Base-by-base conservation (phyloP, 768 basidiomycete genomes). In the Leucocoprinus leucothites region DNA sequence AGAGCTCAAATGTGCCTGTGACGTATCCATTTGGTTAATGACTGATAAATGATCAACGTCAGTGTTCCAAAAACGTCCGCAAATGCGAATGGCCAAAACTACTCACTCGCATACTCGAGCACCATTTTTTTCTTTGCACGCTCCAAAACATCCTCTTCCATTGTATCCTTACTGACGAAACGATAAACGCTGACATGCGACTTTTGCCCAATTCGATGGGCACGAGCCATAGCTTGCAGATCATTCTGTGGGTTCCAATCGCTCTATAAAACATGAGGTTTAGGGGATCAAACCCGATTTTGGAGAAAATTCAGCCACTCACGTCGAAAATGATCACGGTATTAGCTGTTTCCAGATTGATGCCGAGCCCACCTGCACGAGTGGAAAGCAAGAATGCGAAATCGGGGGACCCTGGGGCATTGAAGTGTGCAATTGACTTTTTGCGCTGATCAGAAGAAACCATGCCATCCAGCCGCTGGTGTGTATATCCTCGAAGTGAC, bases 21-120 rank as follows among this genome's bases (percentile, higher is more conserved):
- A 94, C 21, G 97, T 99, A 73, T 99, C 97, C 91, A 98, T 97
- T 74, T 98, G 96, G 72, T 98, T 97, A 78, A 99, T 98, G 75
- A 99, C 94, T 97, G 68, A 45, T 24, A 40, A 52, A 40, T 58
- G 53, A 40, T 58, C 40, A 62, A 42, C 5, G 28, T 31, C 44
- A 50, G 28, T 9, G 48, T 54, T 41, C 25, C 19, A 51, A 35
- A 51, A 48, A 43, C 38, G 46, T 44, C 45, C 31, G 31, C 13
- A 28, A 19, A n/a, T 25, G 45, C 47, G 26, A 43, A 40, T 45
- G 48, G 40, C 38, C 46, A 42, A 40, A 48, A 51, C 57, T 48
- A 89, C 94, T 67, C 71, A 98, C 95, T 98, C 41, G 97, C 97
- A 77, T 98, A 97, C 71, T 99, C 97, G 59, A 99, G 77, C 42